These are phyloP conservation scores for Penicillium bialowiezense DNA, from an alignment of 495 filamentous ascomycete species.

Conservation along the genomic window DNA sequence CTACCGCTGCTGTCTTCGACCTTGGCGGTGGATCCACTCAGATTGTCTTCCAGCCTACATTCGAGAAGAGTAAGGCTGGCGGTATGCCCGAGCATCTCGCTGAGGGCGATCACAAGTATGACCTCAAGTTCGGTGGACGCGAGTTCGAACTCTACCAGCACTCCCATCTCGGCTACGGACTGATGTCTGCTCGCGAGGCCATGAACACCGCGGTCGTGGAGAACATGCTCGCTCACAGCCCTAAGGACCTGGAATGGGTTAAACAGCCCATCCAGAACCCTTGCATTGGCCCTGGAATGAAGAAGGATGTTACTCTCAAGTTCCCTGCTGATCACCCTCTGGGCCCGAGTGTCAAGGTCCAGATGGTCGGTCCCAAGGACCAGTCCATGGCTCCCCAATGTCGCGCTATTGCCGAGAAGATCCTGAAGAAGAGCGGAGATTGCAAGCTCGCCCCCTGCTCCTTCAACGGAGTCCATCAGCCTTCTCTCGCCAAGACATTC, in stretches of 20 bases:
- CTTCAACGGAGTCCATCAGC: constrained; percentile 96
- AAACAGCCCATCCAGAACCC: constrained; percentile 73
- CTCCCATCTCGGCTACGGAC: constrained; percentile 94
- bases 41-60: constrained; percentile 97
- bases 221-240: constrained; percentile 50
- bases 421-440: constrained; percentile 78
- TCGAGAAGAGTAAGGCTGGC: constrained; percentile 65
- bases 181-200: constrained; percentile 88
- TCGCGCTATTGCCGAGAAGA: constrained; percentile 83
- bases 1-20: constrained; percentile 92
- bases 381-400: constrained; percentile 77
- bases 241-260: constrained; percentile 53
- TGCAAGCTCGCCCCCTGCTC: constrained; percentile 89
- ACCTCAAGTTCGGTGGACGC: constrained; percentile 83
- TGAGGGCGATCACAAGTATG: constrained; percentile 95
- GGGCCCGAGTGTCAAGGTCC: constrained; percentile 60
- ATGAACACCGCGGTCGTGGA: constrained; percentile 73
- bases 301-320: constrained; percentile 62
- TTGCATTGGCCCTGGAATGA: constrained; percentile 81
- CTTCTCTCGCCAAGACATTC: constrained; percentile 89
- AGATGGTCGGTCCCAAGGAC: constrained; percentile 78
- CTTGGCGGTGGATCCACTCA: constrained; percentile 95
- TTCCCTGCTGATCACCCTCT: constrained; percentile 62
- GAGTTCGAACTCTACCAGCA: constrained; percentile 96
- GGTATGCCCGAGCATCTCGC: constrained; percentile 87